These are phyloP conservation scores for Sclerotinia spermophila DNA, from an alignment of 2,329 filamentous ascomycete species.

Conservation along the genomic window DNA sequence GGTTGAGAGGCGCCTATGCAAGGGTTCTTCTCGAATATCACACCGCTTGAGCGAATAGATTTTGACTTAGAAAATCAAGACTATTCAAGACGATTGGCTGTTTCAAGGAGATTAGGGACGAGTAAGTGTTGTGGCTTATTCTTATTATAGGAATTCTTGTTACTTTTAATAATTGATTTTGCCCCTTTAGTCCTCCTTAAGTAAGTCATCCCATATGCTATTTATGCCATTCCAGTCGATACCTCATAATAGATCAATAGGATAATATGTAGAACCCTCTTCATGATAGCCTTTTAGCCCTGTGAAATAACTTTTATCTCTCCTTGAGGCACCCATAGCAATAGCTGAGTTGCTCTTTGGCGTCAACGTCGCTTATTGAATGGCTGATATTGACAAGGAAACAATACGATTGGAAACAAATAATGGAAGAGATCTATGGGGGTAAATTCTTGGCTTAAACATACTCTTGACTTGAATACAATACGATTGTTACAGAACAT, in stretches of 20 bases:
- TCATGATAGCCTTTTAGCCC: background rate
- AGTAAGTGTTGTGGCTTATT: constrained; percentile 3
- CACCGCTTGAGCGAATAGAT: constrained; percentile 12
- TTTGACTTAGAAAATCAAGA: background rate
- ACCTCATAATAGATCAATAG: background rate
- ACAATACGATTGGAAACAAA: background rate
- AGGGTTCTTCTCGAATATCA: constrained; percentile 10
- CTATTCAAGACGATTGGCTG: constrained; percentile 7
- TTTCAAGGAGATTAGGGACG: constrained; percentile 8
- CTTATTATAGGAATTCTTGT: constrained; percentile 7
- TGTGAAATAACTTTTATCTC: background rate
- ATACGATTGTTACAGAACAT: background rate
- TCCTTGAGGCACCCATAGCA: background rate
- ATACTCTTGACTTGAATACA: background rate
- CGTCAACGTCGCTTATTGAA: constrained; percentile 1
- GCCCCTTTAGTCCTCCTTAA: background rate
- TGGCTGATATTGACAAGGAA: background rate
- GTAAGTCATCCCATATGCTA: background rate
- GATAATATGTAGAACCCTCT: background rate
- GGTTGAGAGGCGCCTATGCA: constrained; percentile 15
- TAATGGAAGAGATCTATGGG: background rate
- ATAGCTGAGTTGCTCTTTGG: constrained; percentile 6
- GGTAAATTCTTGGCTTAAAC: background rate
- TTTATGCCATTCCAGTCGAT: background rate
- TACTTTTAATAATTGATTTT: background rate